A percentile compares a stretch with the other conserved stretches of the same genome.
These are phyloP conservation scores for Elaeis guineensis DNA, from an alignment of 176 grass and related monocot species.

Conservation along the genomic window DNA sequence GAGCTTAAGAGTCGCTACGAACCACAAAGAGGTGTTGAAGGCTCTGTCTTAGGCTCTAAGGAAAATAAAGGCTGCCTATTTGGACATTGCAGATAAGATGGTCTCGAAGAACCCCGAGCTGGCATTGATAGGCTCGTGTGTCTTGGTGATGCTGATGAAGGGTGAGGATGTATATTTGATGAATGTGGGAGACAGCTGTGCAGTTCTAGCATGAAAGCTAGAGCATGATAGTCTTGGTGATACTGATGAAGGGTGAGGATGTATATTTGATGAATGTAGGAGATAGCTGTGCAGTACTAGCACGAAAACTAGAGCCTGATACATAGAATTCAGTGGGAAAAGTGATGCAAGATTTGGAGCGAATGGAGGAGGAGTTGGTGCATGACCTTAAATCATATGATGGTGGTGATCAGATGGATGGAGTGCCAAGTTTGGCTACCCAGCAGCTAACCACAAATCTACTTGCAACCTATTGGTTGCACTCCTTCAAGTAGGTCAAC, in stretches of 20 bases:
- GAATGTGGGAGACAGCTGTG: conserved; percentile 89
- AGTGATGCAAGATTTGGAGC: conserved; percentile 29
- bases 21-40: conserved; percentile 40
- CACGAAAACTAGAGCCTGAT: no score
- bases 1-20: neutral
- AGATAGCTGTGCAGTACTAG: no score
- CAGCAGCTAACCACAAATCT: conserved; percentile 45
- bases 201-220: conserved; percentile 45
- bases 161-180: conserved; percentile 65
- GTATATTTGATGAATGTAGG: no score
- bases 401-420: conserved; percentile 29
- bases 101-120: conserved; percentile 55
- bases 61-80: conserved; percentile 69
- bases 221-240: no score
- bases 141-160: conserved; percentile 91
- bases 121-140: conserved; percentile 73
- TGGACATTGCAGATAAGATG: conserved; percentile 46
- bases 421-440: conserved; percentile 16
- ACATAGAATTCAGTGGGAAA: conserved; percentile 40
- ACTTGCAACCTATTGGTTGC: no score
- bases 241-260: no score
- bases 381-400: conserved; percentile 51
- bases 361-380: conserved; percentile 43
- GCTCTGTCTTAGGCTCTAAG: conserved; percentile 45
- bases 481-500: no score